Evolutionary conservation across 371 early-diverging fungal genomes (phyloP).

Genomic region (Circinella umbellata): DNA sequence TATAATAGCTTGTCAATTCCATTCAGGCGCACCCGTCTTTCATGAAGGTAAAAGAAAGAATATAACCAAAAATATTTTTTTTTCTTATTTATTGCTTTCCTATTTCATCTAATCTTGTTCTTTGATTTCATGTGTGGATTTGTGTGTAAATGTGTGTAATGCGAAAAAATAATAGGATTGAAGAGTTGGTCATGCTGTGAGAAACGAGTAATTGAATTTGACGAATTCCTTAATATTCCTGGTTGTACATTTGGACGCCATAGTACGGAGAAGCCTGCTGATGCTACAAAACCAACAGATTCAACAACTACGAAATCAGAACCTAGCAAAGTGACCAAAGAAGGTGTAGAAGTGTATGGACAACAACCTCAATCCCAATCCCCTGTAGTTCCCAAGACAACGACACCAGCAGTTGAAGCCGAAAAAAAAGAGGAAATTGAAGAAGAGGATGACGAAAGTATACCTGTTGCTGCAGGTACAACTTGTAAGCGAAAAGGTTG

Average conservation of each 20-base stretch:
- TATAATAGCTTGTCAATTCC: conserved; percentile 71
- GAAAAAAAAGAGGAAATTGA: conserved; percentile 34
- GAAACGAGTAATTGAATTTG: conserved; percentile 89
- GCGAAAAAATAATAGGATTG: conserved; percentile 48
- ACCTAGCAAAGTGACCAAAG: conserved; percentile 34
- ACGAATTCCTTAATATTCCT: conserved; percentile 88
- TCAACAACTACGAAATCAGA: conserved; percentile 12
- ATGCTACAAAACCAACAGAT: conserved; percentile 26
- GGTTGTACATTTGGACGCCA: conserved; percentile 79
- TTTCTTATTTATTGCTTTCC: too few relatives aligned
- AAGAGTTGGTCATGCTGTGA: conserved; percentile 96
- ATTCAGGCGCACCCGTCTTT: conserved; percentile 88
- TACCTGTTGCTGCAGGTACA: conserved; percentile 79
- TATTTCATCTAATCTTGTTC: too few relatives aligned
- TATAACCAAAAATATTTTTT: too few relatives aligned
- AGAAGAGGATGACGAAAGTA: conserved; percentile 73
- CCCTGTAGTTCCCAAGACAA: conserved; percentile 6
- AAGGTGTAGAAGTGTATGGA: conserved; percentile 51
- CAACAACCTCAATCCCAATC: conserved; percentile 11
- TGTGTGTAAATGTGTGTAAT: background rate
- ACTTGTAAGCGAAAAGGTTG: conserved; percentile 89
- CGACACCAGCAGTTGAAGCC: background rate
- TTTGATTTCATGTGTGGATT: background rate
- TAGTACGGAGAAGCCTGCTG: conserved; percentile 57
- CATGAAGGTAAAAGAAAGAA: conserved; percentile 68